Evolutionary conservation across 2,329 filamentous ascomycete genomes (phyloP), one percentile per base, ranked within the genome.

Genomic region (Verticillium zaregamsianum): DNA sequence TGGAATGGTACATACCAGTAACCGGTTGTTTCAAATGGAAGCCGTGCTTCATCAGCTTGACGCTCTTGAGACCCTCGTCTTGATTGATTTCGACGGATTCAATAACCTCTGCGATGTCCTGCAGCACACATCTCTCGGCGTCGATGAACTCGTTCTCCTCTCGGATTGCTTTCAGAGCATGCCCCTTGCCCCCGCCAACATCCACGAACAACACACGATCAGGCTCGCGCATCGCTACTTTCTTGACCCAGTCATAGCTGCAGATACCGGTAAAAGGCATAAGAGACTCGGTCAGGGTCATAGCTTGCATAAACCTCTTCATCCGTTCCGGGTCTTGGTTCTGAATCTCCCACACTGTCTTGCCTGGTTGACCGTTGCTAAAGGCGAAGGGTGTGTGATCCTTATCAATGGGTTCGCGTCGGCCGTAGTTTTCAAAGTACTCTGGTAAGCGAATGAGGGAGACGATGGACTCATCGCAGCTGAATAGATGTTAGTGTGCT

Each of bases 161-260:
- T n/a, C 60, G 35, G 20, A 71, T 68, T 0, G 65, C 63, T n/a
- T 59, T 61, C 7, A 70, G 56, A 4, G 65, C 65, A 28, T 69
- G 68, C 2, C 74, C 73, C 54, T 68, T 70, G 5, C 73, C 68
- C 35, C 72, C 73, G 25, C 74, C 74, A 20, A 76, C 69, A 60
- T 76, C 72, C 5, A 76, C 72, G 23, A 76, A 61, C 6, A 74
- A 56, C 0, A 63, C 40, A 5, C 72, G 63, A 1, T 66, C 60
- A 2, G 45, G 1, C 9, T 35, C 33, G 11, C 33, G 33, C 3
- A 14, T 14, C 9, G 11, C 33, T 14, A 3, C 11, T 0, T 61
- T 55, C 1, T 65, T 65, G 7, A 71, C 64, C 73, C 72, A 76
- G 31, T 63, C 59, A 52, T 73, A 71, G 58, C 74, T 69, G 59